Conservation (phyloP, 1,284 basidiomycete species). For the Trichosporon sp. region DNA sequence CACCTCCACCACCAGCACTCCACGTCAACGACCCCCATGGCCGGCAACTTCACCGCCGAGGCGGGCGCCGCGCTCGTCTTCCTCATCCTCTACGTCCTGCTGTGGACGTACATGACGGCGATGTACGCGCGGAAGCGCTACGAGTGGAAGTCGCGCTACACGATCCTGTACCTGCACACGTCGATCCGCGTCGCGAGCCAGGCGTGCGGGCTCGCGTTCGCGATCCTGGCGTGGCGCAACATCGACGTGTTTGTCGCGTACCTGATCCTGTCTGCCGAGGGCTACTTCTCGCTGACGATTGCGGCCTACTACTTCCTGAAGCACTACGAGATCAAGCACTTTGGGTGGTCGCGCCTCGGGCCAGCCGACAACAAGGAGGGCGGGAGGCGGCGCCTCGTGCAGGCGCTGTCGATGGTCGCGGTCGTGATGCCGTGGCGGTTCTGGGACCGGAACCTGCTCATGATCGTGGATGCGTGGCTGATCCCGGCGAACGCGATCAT, state of each 20-base stretch:
- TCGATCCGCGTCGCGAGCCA: slow-evolving; percentile 17
- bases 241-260: slow-evolving; percentile 23
- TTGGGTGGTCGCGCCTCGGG: slow-evolving; percentile 13
- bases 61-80: slow-evolving; percentile 21
- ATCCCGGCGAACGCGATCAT: slow-evolving; percentile 29
- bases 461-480: slow-evolving; percentile 21
- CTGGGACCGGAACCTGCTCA: slow-evolving; percentile 12
- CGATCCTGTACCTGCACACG: slow-evolving; percentile 21
- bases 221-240: slow-evolving; percentile 18
- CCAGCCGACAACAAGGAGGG: not conserved
- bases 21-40: not conserved
- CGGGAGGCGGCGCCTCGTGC: not conserved
- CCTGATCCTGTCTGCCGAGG: slow-evolving; percentile 32
- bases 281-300: slow-evolving; percentile 34
- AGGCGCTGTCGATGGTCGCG: slow-evolving; percentile 1
- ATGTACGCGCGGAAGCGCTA: slow-evolving; percentile 21
- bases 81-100: slow-evolving; percentile 13
- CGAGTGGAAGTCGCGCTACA: slow-evolving; percentile 18
- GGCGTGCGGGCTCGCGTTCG: slow-evolving; percentile 18
- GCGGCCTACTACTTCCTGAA: slow-evolving; percentile 22
- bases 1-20: too few species aligned
- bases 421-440: slow-evolving; percentile 16
- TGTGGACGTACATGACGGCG: slow-evolving; percentile 16
- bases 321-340: slow-evolving; percentile 15
- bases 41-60: slow-evolving; percentile 2